A percentile compares a stretch with the other conserved stretches of the same genome.
Conservation (phyloP, 164 flowering plant species). For the Umbilicus rupestris region DNA sequence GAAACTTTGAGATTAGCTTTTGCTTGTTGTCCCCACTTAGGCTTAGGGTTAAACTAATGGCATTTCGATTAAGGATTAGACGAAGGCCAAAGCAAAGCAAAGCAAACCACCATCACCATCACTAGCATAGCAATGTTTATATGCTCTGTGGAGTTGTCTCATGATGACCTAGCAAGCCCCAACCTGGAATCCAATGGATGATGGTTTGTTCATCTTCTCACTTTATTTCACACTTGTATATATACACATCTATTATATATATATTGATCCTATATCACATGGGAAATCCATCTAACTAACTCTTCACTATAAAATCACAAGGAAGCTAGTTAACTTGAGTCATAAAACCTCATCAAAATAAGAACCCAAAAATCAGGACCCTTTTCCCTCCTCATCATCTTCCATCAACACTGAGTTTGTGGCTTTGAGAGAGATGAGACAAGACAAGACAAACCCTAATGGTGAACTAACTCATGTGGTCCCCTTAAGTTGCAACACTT, state of each 20-base stretch:
- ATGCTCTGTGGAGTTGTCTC: neutral
- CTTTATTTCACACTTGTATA: no score
- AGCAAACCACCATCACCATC: neutral
- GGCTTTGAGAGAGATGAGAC: neutral
- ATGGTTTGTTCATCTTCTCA: neutral
- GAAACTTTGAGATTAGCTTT: neutral
- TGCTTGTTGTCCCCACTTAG: neutral
- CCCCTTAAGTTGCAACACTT: neutral
- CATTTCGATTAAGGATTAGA: slow-evolving; percentile 8
- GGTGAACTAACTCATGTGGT: slow-evolving; percentile 1
- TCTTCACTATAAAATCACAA: neutral
- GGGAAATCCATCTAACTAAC: neutral
- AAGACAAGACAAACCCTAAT: slow-evolving; percentile 1
- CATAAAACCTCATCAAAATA: neutral
- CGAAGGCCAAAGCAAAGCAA: neutral
- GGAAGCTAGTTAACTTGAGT: neutral
- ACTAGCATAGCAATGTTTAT: no score
- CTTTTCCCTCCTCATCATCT: neutral
- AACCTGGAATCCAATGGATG: slow-evolving; percentile 4
- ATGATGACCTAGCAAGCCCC: neutral
- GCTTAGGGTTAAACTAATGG: slow-evolving; percentile 5
- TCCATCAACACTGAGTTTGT: neutral
- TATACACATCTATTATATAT: no score
- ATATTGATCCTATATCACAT: neutral
- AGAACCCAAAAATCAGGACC: neutral